A percentile compares a stretch with the other conserved stretches of the same genome.
These are phyloP conservation scores for Macrocybe gigantea DNA, from an alignment of 768 basidiomycete species.

Conservation along the genomic window DNA sequence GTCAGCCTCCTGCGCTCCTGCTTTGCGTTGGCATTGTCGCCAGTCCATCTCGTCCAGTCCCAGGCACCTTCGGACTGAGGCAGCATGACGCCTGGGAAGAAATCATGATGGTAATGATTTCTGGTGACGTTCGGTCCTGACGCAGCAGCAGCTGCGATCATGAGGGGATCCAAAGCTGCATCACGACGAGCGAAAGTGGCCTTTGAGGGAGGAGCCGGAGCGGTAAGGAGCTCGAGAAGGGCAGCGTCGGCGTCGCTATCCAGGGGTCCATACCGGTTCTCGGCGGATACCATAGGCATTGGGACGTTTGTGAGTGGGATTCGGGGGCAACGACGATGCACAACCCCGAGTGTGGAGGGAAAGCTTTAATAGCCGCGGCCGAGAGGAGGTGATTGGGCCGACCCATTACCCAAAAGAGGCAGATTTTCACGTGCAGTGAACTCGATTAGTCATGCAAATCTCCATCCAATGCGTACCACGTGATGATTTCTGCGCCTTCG, in stretches of 20 bases:
- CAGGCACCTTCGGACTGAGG: constrained; percentile 46
- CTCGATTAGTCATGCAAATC: no score
- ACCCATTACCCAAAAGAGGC: no score
- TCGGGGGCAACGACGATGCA: no score
- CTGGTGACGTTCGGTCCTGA: constrained; percentile 76
- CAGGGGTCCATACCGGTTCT: constrained; percentile 15
- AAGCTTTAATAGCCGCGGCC: no score
- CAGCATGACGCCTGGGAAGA: constrained; percentile 55
- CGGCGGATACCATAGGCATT: constrained; percentile 12
- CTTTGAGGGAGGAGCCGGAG: constrained; percentile 35
- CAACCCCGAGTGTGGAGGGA: no score
- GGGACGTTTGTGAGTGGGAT: background rate
- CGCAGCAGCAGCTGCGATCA: constrained; percentile 71
- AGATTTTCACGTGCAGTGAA: no score
- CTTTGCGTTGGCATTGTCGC: constrained; percentile 31
- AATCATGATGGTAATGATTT: constrained; percentile 83
- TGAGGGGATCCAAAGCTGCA: constrained; percentile 70
- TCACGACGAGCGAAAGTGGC: constrained; percentile 53
- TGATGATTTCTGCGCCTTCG: no score
- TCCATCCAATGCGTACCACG: no score
- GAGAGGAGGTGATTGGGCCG: no score
- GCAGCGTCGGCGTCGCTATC: constrained; percentile 43
- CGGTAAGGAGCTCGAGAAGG: constrained; percentile 63
- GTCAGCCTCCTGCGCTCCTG: constrained; percentile 41
- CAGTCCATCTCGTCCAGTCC: constrained; percentile 55